A percentile compares a stretch with the other conserved stretches of the same genome.
Conservation (phyloP, 768 basidiomycete genomes). For the Leccinum sublutescens region DNA sequence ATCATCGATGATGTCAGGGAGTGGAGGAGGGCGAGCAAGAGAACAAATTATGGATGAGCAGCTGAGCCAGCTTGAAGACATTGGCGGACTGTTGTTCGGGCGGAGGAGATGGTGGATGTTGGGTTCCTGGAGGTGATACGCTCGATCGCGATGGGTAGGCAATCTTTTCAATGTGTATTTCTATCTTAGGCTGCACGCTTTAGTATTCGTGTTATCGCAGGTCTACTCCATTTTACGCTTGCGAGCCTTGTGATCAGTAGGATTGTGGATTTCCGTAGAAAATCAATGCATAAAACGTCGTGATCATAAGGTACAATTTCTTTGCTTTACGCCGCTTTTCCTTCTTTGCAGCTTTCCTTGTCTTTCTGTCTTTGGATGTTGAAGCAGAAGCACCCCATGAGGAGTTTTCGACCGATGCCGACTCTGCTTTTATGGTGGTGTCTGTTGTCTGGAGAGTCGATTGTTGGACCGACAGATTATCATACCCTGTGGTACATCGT, state of each 20-base stretch:
- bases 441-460: neutral
- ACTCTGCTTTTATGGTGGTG: constrained; percentile 12
- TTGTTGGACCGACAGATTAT: constrained; percentile 16
- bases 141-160: constrained; percentile 56
- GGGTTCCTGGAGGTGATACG: constrained; percentile 45
- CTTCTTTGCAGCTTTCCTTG: too few species aligned
- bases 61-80: constrained; percentile 31
- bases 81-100: constrained; percentile 18
- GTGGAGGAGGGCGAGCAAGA: constrained; percentile 50
- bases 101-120: constrained; percentile 36
- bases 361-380: too few species aligned
- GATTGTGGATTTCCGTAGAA: too few species aligned
- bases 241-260: too few species aligned
- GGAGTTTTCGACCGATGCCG: constrained; percentile 1
- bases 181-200: too few species aligned
- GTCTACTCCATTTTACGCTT: too few species aligned
- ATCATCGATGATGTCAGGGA: constrained; percentile 73
- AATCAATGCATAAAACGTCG: too few species aligned
- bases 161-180: neutral
- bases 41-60: constrained; percentile 36
- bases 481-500: constrained; percentile 29
- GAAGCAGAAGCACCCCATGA: constrained; percentile 5
- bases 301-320: too few species aligned
- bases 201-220: too few species aligned
- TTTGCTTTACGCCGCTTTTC: too few species aligned